phyloP scores from a whole-genome alignment of 352 stramenopile genomes.

The Pythium scleroteichum region DNA sequence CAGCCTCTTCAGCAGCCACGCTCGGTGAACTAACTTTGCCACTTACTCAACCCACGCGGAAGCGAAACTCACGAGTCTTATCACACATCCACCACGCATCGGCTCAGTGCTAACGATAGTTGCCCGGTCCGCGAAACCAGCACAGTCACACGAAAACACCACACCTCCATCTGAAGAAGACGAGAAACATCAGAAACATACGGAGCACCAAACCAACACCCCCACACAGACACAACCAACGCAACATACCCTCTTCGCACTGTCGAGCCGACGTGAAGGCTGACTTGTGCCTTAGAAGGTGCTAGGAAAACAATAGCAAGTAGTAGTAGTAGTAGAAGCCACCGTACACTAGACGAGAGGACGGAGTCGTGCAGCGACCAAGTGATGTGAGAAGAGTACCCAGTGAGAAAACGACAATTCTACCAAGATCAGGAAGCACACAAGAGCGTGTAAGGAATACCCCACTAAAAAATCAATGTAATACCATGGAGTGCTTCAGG shows the following conservation, averaged over 20 bases:
- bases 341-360: conserved; percentile 31
- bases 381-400: conserved; percentile 29
- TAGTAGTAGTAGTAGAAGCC: conserved; percentile 22
- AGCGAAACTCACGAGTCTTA: conserved; percentile 26
- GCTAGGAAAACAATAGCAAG: conserved; percentile 26
- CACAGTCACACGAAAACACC: conserved; percentile 8
- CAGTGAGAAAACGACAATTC: conserved; percentile 21
- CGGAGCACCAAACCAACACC: conserved; percentile 10
- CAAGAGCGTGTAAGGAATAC: conserved; percentile 18
- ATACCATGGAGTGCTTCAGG: conserved; percentile 16
- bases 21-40: conserved; percentile 50
- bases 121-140: conserved; percentile 10
- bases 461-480: conserved; percentile 19
- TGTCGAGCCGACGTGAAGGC: conserved; percentile 11
- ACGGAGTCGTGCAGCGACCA: conserved; percentile 27
- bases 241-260: too few species aligned
- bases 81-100: conserved; percentile 21
- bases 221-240: conserved; percentile 1
- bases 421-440: conserved; percentile 2
- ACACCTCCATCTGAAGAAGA: conserved; percentile 21
- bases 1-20: conserved; percentile 64
- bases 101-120: conserved; percentile 28
- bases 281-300: neutral
- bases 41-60: conserved; percentile 5
- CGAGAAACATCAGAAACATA: conserved; percentile 22